phyloP scores from a whole-genome alignment of 2,329 filamentous ascomycete species.

The Diplocarpon rosae region DNA sequence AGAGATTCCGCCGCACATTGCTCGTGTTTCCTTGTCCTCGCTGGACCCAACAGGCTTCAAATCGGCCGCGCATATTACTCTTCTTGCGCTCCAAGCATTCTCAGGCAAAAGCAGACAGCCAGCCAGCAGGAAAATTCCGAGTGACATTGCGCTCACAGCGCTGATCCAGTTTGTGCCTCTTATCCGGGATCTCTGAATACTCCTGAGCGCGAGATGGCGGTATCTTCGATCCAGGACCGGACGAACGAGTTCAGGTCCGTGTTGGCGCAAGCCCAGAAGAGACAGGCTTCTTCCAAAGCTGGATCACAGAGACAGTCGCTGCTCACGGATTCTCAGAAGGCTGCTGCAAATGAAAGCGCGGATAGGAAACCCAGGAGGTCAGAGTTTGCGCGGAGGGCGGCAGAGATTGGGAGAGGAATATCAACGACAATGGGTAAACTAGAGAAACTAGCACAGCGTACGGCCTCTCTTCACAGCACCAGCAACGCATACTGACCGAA shows the following conservation, averaged over 20 bases:
- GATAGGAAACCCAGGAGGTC: conserved; percentile 51
- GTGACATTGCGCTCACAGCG: not conserved
- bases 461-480: conserved; percentile 23
- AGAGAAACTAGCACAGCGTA: conserved; percentile 79
- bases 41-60: conserved; percentile 2
- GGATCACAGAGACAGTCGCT: conserved; percentile 73
- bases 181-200: too few species aligned
- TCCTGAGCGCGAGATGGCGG: conserved; percentile 38
- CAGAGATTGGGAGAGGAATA: conserved; percentile 86
- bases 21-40: conserved; percentile 10
- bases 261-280: conserved; percentile 72
- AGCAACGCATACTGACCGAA: conserved; percentile 12
- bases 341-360: conserved; percentile 42
- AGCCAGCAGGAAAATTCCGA: not conserved
- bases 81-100: conserved; percentile 4
- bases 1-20: conserved; percentile 16
- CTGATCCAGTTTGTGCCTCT: not conserved
- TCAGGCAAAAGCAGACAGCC: conserved; percentile 1
- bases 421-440: conserved; percentile 88
- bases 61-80: not conserved
- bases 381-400: conserved; percentile 86
- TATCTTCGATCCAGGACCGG: conserved; percentile 84
- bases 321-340: conserved; percentile 62
- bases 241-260: conserved; percentile 93
- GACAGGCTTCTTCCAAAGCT: conserved; percentile 64